Percentiles rank a stretch among this genome's conserved stretches.
Evolutionary conservation across 192 early-diverging fungal genomes (phyloP).

Genomic region (Allomyces javanicus): DNA sequence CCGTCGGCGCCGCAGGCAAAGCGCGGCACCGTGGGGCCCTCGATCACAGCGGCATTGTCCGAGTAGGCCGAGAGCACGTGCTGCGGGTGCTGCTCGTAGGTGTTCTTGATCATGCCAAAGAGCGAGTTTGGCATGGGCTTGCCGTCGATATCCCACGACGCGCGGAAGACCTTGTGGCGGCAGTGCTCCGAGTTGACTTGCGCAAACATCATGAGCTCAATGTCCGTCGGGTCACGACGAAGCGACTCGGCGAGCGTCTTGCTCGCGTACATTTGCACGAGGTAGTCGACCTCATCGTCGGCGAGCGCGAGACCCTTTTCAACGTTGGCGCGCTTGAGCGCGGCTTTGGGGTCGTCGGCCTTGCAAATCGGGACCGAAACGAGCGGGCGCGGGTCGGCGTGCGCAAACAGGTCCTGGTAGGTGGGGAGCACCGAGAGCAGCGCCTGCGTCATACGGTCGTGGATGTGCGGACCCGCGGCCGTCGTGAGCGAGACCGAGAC

Average conservation of each 20-base stretch:
- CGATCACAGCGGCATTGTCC: slow-evolving; percentile 93
- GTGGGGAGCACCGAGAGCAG: slow-evolving; percentile 43
- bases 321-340: slow-evolving; percentile 46
- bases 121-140: slow-evolving; percentile 55
- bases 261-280: slow-evolving; percentile 44
- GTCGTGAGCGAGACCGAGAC: slow-evolving; percentile 4
- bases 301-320: slow-evolving; percentile 85
- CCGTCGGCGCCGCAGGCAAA: slow-evolving; percentile 26
- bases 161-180: slow-evolving; percentile 98
- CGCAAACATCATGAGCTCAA: slow-evolving; percentile 99
- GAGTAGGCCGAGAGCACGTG: slow-evolving; percentile 87
- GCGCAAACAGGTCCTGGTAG: slow-evolving; percentile 46
- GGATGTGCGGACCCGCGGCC: slow-evolving; percentile 28
- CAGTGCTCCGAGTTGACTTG: slow-evolving; percentile 99
- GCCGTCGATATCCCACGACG: slow-evolving; percentile 94
- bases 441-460: slow-evolving; percentile 93
- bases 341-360: background rate
- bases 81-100: slow-evolving; percentile 59
- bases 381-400: slow-evolving; percentile 34
- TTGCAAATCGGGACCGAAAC: slow-evolving; percentile 34
- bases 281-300: slow-evolving; percentile 90
- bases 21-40: slow-evolving; percentile 43
- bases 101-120: slow-evolving; percentile 92
- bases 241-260: slow-evolving; percentile 34
- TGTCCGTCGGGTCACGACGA: slow-evolving; percentile 84